phyloP scores from a whole-genome alignment of 805 yeast species.

The Candida namnaoensis region DNA sequence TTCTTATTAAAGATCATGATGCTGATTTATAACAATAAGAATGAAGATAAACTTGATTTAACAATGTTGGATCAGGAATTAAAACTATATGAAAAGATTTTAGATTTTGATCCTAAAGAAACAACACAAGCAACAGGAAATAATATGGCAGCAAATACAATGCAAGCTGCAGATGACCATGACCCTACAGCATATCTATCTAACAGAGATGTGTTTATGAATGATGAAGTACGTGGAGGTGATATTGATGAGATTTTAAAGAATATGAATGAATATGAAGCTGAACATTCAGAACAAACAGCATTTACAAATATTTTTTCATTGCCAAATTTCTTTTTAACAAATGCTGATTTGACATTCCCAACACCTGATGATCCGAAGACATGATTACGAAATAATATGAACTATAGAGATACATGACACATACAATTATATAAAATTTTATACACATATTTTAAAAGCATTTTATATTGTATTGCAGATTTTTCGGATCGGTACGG shows the following conservation, averaged over 20 bases:
- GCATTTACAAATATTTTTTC: not conserved
- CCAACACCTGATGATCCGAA: conserved; percentile 4
- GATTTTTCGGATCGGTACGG: no score
- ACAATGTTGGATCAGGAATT: conserved; percentile 7
- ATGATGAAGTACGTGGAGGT: not conserved
- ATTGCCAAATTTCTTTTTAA: not conserved
- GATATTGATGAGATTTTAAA: not conserved
- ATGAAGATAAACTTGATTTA: conserved; percentile 2
- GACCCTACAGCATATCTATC: no score
- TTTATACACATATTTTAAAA: no score
- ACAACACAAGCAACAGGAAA: no score
- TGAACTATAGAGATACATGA: no score
- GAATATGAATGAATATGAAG: not conserved
- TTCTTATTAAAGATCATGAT: conserved; percentile 13
- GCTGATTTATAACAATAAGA: conserved; percentile 8
- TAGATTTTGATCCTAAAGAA: no score
- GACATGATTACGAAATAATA: no score
- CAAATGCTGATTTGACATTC: not conserved
- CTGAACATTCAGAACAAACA: not conserved
- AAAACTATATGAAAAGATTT: not conserved
- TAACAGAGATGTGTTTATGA: no score
- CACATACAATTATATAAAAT: no score
- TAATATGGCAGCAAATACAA: no score
- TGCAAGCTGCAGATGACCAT: no score
- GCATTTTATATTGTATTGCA: no score